A percentile compares a stretch with the other conserved stretches of the same genome.
These are phyloP conservation scores for Dichomitus squalens DNA, from an alignment of 1,284 basidiomycete genomes.

Conservation along the genomic window DNA sequence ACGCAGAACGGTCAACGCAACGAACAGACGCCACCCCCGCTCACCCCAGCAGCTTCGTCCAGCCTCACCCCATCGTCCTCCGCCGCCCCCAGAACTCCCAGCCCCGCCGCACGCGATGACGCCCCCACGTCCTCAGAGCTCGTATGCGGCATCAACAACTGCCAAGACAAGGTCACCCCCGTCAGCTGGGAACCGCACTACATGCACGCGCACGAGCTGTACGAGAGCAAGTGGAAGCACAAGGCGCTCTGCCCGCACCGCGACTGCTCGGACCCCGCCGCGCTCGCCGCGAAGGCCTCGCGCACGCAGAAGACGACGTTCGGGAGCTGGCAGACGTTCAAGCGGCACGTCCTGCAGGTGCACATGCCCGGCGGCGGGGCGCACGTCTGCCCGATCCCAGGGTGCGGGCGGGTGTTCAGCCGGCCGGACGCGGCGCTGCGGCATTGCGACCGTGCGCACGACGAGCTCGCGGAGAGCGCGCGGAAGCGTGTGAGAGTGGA, in stretches of 20 bases:
- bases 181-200: background rate
- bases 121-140: background rate
- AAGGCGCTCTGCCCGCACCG: background rate
- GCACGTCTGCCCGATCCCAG: background rate
- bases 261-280: background rate
- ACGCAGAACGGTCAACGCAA: too few species aligned
- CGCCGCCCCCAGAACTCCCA: background rate
- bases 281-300: background rate
- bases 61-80: background rate
- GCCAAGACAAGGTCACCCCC: background rate
- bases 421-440: background rate
- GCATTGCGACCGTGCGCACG: background rate
- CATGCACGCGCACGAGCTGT: background rate
- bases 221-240: background rate
- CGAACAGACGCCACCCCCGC: too few species aligned
- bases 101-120: too few species aligned
- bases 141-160: background rate
- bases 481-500: background rate
- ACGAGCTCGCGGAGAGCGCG: background rate
- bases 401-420: background rate
- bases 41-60: background rate
- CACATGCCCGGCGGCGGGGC: background rate
- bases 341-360: background rate
- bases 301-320: background rate
- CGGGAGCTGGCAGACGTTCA: background rate